Conservation (phyloP, 177 flowering plant genomes). For the Vitis hybrid region DNA sequence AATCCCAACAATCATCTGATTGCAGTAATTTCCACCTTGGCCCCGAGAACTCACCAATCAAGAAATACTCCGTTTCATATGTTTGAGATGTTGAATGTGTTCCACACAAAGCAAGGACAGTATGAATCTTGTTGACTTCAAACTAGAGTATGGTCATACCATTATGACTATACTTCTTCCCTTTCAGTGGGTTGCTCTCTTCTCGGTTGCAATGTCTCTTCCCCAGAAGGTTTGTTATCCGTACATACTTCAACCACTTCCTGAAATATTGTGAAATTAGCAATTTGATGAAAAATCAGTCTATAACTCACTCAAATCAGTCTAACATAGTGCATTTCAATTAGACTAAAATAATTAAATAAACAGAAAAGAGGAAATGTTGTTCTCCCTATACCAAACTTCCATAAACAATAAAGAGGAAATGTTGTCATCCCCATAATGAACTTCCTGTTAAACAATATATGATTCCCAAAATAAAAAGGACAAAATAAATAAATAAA, state of each 20-base stretch:
- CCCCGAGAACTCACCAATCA: not conserved
- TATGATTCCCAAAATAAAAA: too few relatives aligned
- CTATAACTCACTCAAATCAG: too few relatives aligned
- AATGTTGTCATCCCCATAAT: too few relatives aligned
- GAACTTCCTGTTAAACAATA: too few relatives aligned
- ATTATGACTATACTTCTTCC: not conserved
- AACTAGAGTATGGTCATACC: not conserved
- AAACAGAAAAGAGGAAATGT: too few relatives aligned
- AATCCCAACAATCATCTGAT: not conserved
- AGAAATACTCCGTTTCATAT: not conserved
- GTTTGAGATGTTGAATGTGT: not conserved
- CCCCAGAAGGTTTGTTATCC: conserved; percentile 20
- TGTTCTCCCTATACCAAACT: too few relatives aligned
- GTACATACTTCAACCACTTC: conserved; percentile 21
- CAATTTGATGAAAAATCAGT: not conserved
- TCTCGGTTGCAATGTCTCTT: conserved; percentile 13
- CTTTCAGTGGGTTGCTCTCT: conserved; percentile 13
- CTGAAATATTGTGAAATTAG: conserved; percentile 14
- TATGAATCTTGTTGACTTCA: conserved; percentile 4
- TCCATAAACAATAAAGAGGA: too few relatives aligned
- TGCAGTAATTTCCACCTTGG: not conserved
- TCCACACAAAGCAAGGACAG: not conserved
- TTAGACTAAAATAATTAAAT: too few relatives aligned
- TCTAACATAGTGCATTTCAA: too few relatives aligned
- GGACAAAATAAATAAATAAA: too few relatives aligned